Evolutionary conservation across 1,284 basidiomycete genomes (phyloP).

Genomic region (Rhodotorula sp.): DNA sequence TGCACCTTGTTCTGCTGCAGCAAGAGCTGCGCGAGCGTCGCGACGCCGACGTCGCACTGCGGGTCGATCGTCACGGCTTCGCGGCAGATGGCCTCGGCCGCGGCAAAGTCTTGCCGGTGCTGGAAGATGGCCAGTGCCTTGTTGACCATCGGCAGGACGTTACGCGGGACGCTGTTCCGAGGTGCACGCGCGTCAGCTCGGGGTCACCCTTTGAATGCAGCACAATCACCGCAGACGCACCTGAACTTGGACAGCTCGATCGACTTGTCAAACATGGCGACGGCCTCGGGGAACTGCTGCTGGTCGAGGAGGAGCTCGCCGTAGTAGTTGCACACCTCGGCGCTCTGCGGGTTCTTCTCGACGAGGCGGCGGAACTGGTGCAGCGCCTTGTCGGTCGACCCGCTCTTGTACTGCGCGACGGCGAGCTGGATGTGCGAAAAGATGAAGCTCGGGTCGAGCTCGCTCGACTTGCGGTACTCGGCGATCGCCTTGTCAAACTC

Average conservation of each 20-base stretch:
- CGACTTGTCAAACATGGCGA: conserved; percentile 93
- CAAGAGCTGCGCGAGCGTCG: conserved; percentile 89
- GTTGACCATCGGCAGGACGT: conserved; percentile 77
- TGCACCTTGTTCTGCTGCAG: conserved; percentile 90
- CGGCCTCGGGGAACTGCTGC: conserved; percentile 81
- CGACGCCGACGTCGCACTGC: conserved; percentile 95
- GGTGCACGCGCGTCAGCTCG: conserved; percentile 29
- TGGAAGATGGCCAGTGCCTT: conserved; percentile 95
- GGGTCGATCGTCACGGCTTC: conserved; percentile 81
- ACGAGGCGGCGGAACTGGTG: conserved; percentile 74
- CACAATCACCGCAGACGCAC: conserved; percentile 54
- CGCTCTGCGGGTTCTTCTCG: conserved; percentile 21
- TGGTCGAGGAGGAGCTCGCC: conserved; percentile 95
- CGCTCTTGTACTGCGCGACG: conserved; percentile 93
- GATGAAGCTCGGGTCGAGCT: conserved; percentile 80
- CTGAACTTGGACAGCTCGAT: conserved; percentile 76
- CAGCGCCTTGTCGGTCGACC: conserved; percentile 76
- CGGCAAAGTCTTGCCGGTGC: conserved; percentile 85
- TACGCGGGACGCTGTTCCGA: conserved; percentile 29
- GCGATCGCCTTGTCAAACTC: conserved; percentile 81
- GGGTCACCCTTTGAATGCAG: background rate
- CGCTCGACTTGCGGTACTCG: conserved; percentile 86
- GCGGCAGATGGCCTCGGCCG: conserved; percentile 80
- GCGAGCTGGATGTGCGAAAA: conserved; percentile 97
- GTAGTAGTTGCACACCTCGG: conserved; percentile 58